phyloP scores from a whole-genome alignment of 176 grass and related monocot genomes.

The Triticum monococcum region DNA sequence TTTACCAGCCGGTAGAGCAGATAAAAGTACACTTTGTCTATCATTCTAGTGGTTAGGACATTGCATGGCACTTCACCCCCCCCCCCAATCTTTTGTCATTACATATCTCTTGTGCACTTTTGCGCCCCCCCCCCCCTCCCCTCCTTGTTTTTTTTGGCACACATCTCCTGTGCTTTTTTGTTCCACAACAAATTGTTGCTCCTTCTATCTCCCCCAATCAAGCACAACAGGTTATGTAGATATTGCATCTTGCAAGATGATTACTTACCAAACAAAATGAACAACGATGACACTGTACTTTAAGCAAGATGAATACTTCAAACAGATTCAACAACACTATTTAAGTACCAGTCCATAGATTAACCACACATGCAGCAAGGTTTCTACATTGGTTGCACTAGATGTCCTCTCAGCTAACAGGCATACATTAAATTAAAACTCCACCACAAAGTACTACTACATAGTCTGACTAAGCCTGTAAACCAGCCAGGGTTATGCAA shows the following conservation, averaged over 20 bases:
- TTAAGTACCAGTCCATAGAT: slow-evolving; percentile 12
- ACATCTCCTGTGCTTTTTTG: neutral
- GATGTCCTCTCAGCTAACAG: slow-evolving; percentile 22
- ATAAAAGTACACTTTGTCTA: neutral
- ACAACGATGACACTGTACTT: neutral
- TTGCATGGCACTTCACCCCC: neutral
- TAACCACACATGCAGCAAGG: slow-evolving; percentile 20
- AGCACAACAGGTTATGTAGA: neutral
- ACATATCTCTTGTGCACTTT: too few relatives aligned
- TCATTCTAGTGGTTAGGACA: neutral
- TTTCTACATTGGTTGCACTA: slow-evolving; percentile 22
- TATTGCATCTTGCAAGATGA: neutral
- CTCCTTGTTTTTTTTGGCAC: too few relatives aligned
- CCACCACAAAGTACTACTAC: slow-evolving; percentile 12
- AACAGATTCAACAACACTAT: neutral
- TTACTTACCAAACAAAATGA: neutral
- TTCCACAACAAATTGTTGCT: neutral
- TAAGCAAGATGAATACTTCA: neutral
- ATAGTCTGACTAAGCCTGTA: slow-evolving; percentile 29
- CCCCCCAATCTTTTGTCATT: neutral
- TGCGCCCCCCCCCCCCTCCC: neutral
- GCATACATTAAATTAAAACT: slow-evolving; percentile 26
- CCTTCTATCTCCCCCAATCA: neutral
- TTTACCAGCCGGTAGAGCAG: neutral
- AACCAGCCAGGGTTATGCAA: slow-evolving; percentile 37